Evolutionary conservation across 2,329 filamentous ascomycete species (phyloP).

Genomic region (Penicillium sp.): DNA sequence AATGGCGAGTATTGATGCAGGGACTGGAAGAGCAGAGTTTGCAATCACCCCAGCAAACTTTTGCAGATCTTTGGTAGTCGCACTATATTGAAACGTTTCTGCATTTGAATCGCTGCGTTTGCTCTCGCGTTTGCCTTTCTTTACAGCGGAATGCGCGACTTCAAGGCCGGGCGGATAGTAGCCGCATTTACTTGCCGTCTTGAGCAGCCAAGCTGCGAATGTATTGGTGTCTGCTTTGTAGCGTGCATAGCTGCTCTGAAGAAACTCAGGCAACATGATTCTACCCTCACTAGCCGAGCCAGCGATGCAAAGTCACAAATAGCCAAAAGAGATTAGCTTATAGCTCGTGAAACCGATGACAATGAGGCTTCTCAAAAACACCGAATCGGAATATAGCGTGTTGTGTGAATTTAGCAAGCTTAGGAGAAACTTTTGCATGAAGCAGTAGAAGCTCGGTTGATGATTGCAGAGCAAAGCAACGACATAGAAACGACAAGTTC

Average conservation of each 20-base stretch:
- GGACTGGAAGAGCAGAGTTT: slow-evolving; percentile 18
- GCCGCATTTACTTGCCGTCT: slow-evolving; percentile 23
- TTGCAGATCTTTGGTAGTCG: slow-evolving; percentile 21
- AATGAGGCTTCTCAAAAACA: too few relatives aligned
- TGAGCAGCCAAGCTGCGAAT: slow-evolving; percentile 26
- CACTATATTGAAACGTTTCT: slow-evolving; percentile 13
- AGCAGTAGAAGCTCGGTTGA: too few relatives aligned
- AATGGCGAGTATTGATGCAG: slow-evolving; percentile 16
- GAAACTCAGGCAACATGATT: slow-evolving; percentile 3
- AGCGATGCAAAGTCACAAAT: too few relatives aligned
- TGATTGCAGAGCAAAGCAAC: too few relatives aligned
- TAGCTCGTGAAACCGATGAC: too few relatives aligned
- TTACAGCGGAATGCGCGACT: neutral
- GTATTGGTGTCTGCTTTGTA: slow-evolving; percentile 26
- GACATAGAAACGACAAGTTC: too few relatives aligned
- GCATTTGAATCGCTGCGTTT: slow-evolving; percentile 3
- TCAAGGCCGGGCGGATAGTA: slow-evolving; percentile 12
- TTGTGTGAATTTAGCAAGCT: too few relatives aligned
- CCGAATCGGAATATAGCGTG: too few relatives aligned
- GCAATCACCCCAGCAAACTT: slow-evolving; percentile 20
- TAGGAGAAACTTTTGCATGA: too few relatives aligned
- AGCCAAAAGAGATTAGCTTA: too few relatives aligned
- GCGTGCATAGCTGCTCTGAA: slow-evolving; percentile 22
- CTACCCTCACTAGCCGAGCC: too few relatives aligned
- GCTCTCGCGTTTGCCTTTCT: slow-evolving; percentile 1